phyloP scores from a whole-genome alignment of 2,329 filamentous ascomycete species.

The Aspergillus oerlinghausenensis region DNA sequence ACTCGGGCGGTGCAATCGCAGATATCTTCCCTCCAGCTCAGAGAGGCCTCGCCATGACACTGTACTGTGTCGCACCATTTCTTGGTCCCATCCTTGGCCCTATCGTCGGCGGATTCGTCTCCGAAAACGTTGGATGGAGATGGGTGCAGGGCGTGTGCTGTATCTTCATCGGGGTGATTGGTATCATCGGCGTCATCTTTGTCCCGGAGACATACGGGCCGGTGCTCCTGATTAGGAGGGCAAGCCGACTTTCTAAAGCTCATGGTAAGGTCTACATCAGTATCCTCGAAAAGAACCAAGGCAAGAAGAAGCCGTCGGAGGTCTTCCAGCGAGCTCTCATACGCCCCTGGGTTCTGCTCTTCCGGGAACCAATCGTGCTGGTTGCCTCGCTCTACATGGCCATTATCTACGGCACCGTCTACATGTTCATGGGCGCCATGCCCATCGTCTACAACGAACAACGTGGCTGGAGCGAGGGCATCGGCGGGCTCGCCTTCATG shows the following conservation, averaged over 20 bases:
- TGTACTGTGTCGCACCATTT: conserved; percentile 3
- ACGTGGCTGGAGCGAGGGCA: conserved; percentile 40
- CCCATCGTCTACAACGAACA: conserved; percentile 13
- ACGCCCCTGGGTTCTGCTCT: conserved; percentile 4
- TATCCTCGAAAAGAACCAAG: conserved; percentile 1
- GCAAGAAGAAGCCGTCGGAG: background rate
- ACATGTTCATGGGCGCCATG: conserved; percentile 17
- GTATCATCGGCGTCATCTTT: background rate
- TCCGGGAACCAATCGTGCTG: conserved; percentile 9
- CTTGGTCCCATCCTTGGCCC: conserved; percentile 4
- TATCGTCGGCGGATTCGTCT: conserved; percentile 4
- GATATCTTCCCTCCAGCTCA: conserved; percentile 2
- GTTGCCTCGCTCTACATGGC: conserved; percentile 11
- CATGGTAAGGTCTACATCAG: conserved; percentile 5
- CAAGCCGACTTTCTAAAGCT: background rate
- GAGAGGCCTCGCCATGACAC: conserved; percentile 5
- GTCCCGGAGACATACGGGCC: conserved; percentile 6
- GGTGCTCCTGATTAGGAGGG: background rate
- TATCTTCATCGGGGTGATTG: background rate
- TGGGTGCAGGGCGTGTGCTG: conserved; percentile 3
- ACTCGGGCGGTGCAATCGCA: conserved; percentile 2
- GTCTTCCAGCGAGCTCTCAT: background rate
- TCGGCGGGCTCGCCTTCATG: conserved; percentile 45
- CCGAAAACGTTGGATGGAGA: conserved; percentile 5
- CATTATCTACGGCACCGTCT: conserved; percentile 15